Conservation (phyloP, 331 rosid genomes). For the Cydonia oblonga region DNA sequence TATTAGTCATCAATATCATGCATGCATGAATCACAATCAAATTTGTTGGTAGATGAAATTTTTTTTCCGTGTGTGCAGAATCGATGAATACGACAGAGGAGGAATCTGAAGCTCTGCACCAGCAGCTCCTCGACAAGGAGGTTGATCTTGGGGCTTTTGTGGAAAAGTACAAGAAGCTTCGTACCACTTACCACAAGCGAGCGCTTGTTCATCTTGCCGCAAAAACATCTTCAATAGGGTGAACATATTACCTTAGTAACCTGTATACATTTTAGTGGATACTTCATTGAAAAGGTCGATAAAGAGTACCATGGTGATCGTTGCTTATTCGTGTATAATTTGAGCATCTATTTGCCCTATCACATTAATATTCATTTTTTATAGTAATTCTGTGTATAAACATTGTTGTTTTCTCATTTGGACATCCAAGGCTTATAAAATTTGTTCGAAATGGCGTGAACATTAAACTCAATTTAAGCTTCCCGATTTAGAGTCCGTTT, state of each 20-base stretch:
- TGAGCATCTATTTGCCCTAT: too few species aligned
- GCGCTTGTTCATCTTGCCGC: conserved; percentile 73
- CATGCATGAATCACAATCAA: not conserved
- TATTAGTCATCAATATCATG: too few species aligned
- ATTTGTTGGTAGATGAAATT: not conserved
- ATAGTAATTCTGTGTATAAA: not conserved
- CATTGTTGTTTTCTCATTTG: not conserved
- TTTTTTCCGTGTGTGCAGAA: conserved; percentile 28
- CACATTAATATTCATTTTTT: not conserved
- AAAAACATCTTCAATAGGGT: conserved; percentile 40
- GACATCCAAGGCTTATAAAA: not conserved
- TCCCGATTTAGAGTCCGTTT: not conserved
- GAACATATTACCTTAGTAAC: not conserved
- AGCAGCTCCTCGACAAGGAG: conserved; percentile 51
- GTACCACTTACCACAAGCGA: conserved; percentile 50
- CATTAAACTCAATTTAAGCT: not conserved
- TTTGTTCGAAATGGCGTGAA: too few species aligned
- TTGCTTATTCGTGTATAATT: not conserved
- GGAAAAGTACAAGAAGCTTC: conserved; percentile 75
- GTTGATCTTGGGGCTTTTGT: conserved; percentile 43
- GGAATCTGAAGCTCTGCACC: conserved; percentile 61
- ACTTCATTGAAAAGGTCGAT: not conserved
- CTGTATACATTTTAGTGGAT: not conserved
- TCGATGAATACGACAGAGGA: conserved; percentile 59
- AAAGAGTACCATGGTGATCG: not conserved